phyloP scores from a whole-genome alignment of 768 basidiomycete genomes.

The Hebeloma cylindrosporum region DNA sequence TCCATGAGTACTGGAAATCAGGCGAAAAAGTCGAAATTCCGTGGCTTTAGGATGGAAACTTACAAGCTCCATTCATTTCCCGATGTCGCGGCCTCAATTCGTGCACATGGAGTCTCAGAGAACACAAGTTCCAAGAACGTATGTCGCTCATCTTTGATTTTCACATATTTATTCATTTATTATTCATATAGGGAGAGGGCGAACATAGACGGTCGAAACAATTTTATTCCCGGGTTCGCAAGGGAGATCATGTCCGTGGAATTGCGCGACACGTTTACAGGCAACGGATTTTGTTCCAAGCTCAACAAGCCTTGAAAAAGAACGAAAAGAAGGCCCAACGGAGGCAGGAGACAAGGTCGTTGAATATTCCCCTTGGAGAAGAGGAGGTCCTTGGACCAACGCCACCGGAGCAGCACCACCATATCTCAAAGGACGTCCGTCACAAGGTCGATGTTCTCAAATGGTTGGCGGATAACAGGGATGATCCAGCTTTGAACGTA shows the following conservation, averaged over 20 bases:
- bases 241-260: constrained; percentile 13
- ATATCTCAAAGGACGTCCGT: constrained; percentile 14
- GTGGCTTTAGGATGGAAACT: constrained; percentile 16
- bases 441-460: constrained; percentile 10
- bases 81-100: constrained; percentile 15
- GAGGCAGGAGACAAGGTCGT: background rate
- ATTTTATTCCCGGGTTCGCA: constrained; percentile 17
- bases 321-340: background rate
- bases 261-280: constrained; percentile 16
- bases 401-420: constrained; percentile 15
- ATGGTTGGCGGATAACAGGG: constrained; percentile 16
- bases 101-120: constrained; percentile 17
- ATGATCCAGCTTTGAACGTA: constrained; percentile 32
- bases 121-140: constrained; percentile 12
- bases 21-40: background rate
- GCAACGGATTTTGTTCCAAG: constrained; percentile 14
- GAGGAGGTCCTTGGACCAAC: constrained; percentile 5
- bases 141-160: background rate
- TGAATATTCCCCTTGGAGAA: constrained; percentile 7
- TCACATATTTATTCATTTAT: background rate
- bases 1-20: background rate
- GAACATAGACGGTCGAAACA: constrained; percentile 19
- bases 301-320: constrained; percentile 4
- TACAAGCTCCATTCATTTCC: constrained; percentile 20
- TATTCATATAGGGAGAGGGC: constrained; percentile 11